Evolutionary conservation across 345 rosid genomes (phyloP), one percentile per base, ranked within the genome.

Genomic region (Rhizophora mangle): DNA sequence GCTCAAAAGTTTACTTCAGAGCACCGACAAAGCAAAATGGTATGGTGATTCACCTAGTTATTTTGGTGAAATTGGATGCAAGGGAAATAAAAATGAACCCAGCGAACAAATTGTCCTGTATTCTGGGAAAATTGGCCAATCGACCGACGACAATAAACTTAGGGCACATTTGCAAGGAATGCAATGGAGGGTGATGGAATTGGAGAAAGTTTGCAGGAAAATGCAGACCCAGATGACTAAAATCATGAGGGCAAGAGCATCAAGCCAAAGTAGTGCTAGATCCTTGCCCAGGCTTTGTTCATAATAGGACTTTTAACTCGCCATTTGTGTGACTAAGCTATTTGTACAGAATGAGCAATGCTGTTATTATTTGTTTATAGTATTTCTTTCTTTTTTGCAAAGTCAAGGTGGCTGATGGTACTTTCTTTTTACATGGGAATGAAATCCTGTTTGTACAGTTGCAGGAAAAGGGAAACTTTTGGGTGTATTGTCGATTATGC

Each of bases 231-330:
- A 90, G 70, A 88, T 92, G 96, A 73, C 85, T 56, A 89, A 83
- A 79, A 83, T 90, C 37, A 78, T 87, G 82, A 89, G 78, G 79
- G 85, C 92, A 20, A 95, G 74, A 76, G 73, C 36, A 46, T 26
- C 81, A 18, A 84, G 76, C 71, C 86, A 68, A 61, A 79, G 79
- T 37, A 83, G 60, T 54, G 71, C 82, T 37, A 86, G 89, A 82
- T 90, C 94, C 9, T 75, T 95, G 55, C 97, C 97, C 10, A 92
- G 72, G 84, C 86, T 92, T 7, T 95, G 99, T 80, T 95, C 96
- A 34, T 88, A 84, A 88, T 72, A 69, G 27, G 32, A 64, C 30
- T 67, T 15, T 64, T 51, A 39, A 37, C 31, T 54, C 69, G 57
- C 9, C 37, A 22, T 63, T 13, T 59, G 20, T 9, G 26, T 67